A percentile compares a stretch with the other conserved stretches of the same genome.
Evolutionary conservation across 192 early-diverging fungal genomes (phyloP).

Genomic region (Rhizoclosmatium sp.): DNA sequence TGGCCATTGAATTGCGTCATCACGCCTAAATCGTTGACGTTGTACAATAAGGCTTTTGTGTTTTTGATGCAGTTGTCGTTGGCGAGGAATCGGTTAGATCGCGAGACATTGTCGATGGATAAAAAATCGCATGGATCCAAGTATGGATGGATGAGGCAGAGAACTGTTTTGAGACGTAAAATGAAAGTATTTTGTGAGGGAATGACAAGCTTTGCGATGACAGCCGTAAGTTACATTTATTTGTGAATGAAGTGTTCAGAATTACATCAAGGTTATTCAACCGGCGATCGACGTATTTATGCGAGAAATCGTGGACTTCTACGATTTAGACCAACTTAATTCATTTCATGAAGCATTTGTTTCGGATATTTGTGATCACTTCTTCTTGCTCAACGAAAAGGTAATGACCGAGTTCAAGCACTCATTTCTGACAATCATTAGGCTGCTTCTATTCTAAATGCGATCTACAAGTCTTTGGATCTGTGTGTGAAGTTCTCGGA

Average conservation of each 20-base stretch:
- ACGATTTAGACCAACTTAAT: slow-evolving; percentile 26
- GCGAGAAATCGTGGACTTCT: not conserved
- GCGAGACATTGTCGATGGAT: slow-evolving; percentile 17
- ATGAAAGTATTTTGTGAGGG: slow-evolving; percentile 38
- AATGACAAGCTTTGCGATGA: slow-evolving; percentile 25
- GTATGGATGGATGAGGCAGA: slow-evolving; percentile 25
- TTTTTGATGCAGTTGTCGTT: slow-evolving; percentile 33
- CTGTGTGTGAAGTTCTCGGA: slow-evolving; percentile 33
- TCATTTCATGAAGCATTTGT: slow-evolving; percentile 9
- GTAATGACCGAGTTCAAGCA: not conserved
- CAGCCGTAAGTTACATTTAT: not conserved
- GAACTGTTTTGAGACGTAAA: slow-evolving; percentile 17
- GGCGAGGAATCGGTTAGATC: slow-evolving; percentile 24
- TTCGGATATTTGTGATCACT: slow-evolving; percentile 32
- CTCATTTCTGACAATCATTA: not conserved
- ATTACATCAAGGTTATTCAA: slow-evolving; percentile 17
- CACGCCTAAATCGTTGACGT: not conserved
- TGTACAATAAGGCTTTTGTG: slow-evolving; percentile 28
- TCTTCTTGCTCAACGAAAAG: slow-evolving; percentile 37
- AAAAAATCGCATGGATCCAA: slow-evolving; percentile 9
- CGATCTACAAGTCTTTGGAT: slow-evolving; percentile 34
- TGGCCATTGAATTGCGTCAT: slow-evolving; percentile 36
- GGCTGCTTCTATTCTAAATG: slow-evolving; percentile 16
- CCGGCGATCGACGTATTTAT: slow-evolving; percentile 13
- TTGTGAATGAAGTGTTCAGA: not conserved